These are phyloP conservation scores for Litchi chinensis DNA, from an alignment of 345 rosid genomes.

Conservation along the genomic window DNA sequence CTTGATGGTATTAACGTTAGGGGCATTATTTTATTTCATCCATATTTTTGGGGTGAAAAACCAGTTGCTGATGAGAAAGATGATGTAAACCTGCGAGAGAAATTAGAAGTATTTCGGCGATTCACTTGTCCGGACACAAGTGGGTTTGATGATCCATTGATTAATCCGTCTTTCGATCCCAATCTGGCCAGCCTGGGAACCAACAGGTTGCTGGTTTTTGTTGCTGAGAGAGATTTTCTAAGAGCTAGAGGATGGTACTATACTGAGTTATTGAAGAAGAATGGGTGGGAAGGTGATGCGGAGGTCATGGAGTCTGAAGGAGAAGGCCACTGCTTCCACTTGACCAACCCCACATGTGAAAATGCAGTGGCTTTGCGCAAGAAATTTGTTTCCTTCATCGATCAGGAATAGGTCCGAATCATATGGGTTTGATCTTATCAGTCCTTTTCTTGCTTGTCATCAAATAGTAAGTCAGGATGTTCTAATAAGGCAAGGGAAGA, in stretches of 20 bases:
- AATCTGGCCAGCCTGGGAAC: slow-evolving; percentile 37
- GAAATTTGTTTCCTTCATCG: background rate
- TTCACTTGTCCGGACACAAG: slow-evolving; percentile 34
- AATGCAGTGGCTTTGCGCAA: slow-evolving; percentile 28
- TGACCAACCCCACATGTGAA: slow-evolving; percentile 26
- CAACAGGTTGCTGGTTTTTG: slow-evolving; percentile 37
- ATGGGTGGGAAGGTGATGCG: slow-evolving; percentile 46
- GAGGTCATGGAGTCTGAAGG: slow-evolving; percentile 35
- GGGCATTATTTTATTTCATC: slow-evolving; percentile 25
- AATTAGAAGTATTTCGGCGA: slow-evolving; percentile 14
- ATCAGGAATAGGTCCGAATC: background rate
- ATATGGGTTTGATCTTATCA: too few relatives aligned
- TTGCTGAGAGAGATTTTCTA: slow-evolving; percentile 41
- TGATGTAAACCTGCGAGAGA: background rate
- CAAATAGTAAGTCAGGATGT: background rate
- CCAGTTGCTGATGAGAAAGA: slow-evolving; percentile 20
- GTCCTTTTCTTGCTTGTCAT: too few relatives aligned
- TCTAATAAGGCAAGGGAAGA: background rate
- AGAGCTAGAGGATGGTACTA: slow-evolving; percentile 42
- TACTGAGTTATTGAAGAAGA: slow-evolving; percentile 29
- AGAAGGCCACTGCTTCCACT: slow-evolving; percentile 47
- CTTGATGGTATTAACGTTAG: slow-evolving; percentile 15
- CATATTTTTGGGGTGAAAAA: slow-evolving; percentile 34
- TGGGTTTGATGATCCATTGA: slow-evolving; percentile 48
- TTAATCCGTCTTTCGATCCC: slow-evolving; percentile 45